Evolutionary conservation across 371 early-diverging fungal genomes (phyloP), one percentile per base, ranked within the genome.

Genomic region (Lichtheimia ornata): DNA sequence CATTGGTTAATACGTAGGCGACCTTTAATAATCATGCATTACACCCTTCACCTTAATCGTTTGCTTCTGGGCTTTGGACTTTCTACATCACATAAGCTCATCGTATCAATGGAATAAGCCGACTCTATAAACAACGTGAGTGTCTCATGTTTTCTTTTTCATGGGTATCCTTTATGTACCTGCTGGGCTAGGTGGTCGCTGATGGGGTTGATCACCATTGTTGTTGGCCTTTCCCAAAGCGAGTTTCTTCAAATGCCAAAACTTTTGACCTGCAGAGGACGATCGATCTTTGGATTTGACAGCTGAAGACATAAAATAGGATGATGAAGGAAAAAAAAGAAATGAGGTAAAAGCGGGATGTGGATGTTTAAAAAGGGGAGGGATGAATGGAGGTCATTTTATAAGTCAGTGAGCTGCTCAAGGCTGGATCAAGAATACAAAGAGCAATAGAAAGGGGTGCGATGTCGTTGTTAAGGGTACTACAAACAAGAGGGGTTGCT

Each of bases 181-280:
- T 44, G 61, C 61, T 14, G 55, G 61, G 20, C 61, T 61, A 17
- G 61, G 55, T 40, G 61, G 61, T 20, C 61, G 44, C 20, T 54
- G 55, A 5, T 59, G 47, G 11, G n/a, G 5, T 47, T 47, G 47
- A 17, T 47, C 47, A 5, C 5, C 57, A 20, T 61, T 53, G 18
- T 53, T 35, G 50, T 54, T 61, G 18, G 61, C 42, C 35, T 61
- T 61, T 24, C 61, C 61, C 18, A 61, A 50, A 13, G 61, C 61
- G 14, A 61, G 45, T 20, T 61, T 61, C 35, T 61, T 61, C 17
- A 61, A 20, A 61, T 61, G 61, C 54, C 61, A 55, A 47, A 61
- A 61, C 24, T 53, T 61, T 45, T 61, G 61, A 13, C 61, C 61
- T 35, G 50, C 30, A 30, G 51, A 58, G 17, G 59, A 58, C 4